Evolutionary conservation across 83 land plant genomes (phyloP).

Genomic region (Isoetes engelmannii): DNA sequence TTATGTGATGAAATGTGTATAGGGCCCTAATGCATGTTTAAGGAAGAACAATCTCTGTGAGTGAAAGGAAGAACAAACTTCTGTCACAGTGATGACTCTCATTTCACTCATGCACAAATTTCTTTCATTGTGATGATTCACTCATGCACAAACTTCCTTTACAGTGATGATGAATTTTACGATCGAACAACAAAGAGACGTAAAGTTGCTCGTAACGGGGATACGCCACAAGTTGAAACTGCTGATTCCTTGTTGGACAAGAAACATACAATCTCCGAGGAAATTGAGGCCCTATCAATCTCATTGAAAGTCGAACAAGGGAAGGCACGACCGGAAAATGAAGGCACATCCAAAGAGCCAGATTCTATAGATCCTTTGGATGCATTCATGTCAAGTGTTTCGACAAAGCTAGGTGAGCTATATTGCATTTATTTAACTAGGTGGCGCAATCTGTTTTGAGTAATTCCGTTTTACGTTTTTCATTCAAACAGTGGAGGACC

Average conservation of each 20-base stretch:
- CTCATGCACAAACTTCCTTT: slow-evolving; percentile 1
- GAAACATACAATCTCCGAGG: slow-evolving; percentile 49
- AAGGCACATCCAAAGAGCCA: not conserved
- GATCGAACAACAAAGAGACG: slow-evolving; percentile 64
- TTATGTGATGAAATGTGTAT: too few species aligned
- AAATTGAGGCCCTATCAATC: slow-evolving; percentile 39
- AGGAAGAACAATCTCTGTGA: too few species aligned
- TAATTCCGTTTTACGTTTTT: not conserved
- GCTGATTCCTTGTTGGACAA: slow-evolving; percentile 85
- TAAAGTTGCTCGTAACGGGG: slow-evolving; percentile 18
- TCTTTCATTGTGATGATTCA: not conserved
- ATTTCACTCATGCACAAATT: not conserved
- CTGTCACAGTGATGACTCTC: not conserved
- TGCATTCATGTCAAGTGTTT: slow-evolving; percentile 80
- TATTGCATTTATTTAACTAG: not conserved
- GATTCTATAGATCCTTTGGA: slow-evolving; percentile 73
- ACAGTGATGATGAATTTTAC: slow-evolving; percentile 91
- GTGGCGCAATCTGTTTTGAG: not conserved
- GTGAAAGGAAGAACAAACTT: too few species aligned
- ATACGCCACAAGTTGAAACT: slow-evolving; percentile 56
- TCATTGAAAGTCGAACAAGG: slow-evolving; percentile 22
- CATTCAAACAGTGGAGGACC: slow-evolving; percentile 55
- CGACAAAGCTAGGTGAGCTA: slow-evolving; percentile 67
- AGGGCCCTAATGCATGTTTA: too few species aligned
- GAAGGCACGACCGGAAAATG: not conserved